Conservation (phyloP, 2,329 filamentous ascomycete genomes). For the Orbilia blumenaviensis region DNA sequence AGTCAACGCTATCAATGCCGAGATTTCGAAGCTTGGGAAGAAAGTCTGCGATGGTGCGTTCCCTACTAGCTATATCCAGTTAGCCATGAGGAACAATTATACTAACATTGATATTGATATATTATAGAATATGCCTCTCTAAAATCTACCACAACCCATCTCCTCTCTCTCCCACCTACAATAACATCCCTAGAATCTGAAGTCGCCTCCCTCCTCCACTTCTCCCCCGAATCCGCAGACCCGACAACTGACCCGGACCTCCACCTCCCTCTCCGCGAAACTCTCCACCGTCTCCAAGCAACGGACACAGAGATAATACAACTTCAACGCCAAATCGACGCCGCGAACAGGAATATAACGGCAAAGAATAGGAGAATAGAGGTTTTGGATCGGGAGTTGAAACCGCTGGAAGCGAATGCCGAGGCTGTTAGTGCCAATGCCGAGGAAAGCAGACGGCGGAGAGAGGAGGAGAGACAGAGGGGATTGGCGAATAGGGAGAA, state of each 20-base stretch:
- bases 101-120: slow-evolving; percentile 62
- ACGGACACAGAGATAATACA: slow-evolving; percentile 67
- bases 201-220: slow-evolving; percentile 64
- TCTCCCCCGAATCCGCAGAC: slow-evolving; percentile 60
- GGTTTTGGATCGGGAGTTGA: slow-evolving; percentile 73
- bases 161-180: slow-evolving; percentile 64
- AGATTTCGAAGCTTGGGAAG: slow-evolving; percentile 65
- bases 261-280: slow-evolving; percentile 69
- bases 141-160: slow-evolving; percentile 63
- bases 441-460: slow-evolving; percentile 74
- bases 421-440: slow-evolving; percentile 73
- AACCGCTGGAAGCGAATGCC: slow-evolving; percentile 73
- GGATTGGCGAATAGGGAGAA: slow-evolving; percentile 78
- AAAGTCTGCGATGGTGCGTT: slow-evolving; percentile 64
- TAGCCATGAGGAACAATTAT: background rate
- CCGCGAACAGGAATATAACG: slow-evolving; percentile 70
- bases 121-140: slow-evolving; percentile 63
- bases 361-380: slow-evolving; percentile 74
- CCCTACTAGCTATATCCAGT: background rate
- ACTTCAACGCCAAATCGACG: slow-evolving; percentile 72
- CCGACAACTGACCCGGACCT: slow-evolving; percentile 62
- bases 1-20: slow-evolving; percentile 44
- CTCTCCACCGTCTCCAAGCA: slow-evolving; percentile 66
- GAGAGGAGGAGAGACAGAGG: slow-evolving; percentile 72
- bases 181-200: slow-evolving; percentile 65